Base-by-base conservation (phyloP, 2,329 filamentous ascomycete species). In the Fusarium sp. region DNA sequence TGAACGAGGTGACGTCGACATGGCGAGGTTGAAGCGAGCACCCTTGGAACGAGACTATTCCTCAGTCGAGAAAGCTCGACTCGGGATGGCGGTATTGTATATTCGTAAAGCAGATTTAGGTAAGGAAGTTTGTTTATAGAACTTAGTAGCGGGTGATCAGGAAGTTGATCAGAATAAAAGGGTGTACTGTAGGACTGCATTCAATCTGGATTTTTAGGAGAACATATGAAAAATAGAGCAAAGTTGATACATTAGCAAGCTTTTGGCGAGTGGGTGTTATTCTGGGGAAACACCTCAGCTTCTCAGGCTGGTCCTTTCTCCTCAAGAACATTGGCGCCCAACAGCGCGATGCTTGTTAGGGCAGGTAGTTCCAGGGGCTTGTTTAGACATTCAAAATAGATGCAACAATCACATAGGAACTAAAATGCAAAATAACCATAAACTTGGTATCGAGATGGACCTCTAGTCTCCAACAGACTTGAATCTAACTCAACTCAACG, bases 381-480 rank as follows among this genome's bases (percentile, higher is more conserved):
- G 23, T 23, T 23, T 23, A 23, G 23, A 23, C 6, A 8, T 15
- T 16, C 18, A 7, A n/a, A n/a, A n/a, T 8, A 15, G 26, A 30
- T 13, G 13, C 10, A 30, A 13, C 9, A 45, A 18, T 18, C 23
- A 36, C 33, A 13, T 18, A 13, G 41, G 13, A 45, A 45, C 26
- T 18, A 12, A 9, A 33, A 30, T 13, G 41, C 37, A 57, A 47
- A 60, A 62, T 33, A 57, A 49, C 60, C 30, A 44, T 70, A 65
- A 62, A 67, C 63, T 67, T 72, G 72, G 65, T 72, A 75, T 75
- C 62, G 72, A 70, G 58, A 57, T 61, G 66, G 59, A 61, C 46
- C 68, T 56, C 31, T 59, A 61, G 46, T 69, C 50, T 61, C 59
- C 49, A 62, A 70, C 47, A 41, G 61, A 67, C 62, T 58, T 45